Base-by-base conservation (phyloP, 2,329 filamentous ascomycete species). In the Scedosporium apiospermum region DNA sequence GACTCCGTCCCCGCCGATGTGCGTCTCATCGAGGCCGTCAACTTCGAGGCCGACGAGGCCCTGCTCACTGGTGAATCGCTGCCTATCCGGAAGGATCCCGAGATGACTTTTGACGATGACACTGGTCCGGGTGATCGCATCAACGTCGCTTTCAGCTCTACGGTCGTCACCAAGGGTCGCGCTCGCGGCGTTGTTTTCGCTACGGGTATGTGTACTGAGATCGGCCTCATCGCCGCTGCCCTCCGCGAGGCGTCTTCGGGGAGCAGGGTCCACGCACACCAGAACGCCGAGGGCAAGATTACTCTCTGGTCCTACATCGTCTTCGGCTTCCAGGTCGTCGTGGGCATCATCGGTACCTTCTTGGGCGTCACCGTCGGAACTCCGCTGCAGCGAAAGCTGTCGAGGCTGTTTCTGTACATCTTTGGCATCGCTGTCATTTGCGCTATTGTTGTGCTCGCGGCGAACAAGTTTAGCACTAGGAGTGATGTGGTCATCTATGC, bases 321-420 rank as follows among this genome's bases (percentile, higher is more conserved):
- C 65, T 77, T 76, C 44, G 77, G 72, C 41, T 73, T 72, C 10
- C 66, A 79, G 73, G 87, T 83, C 3, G 71, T 80, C 46, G 79
- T 77, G 16, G 84, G 88, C 70, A 82, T 81, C 6, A 72, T 87
- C 63, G 85, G 84, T 4, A 77, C 80, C 44, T 88, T 90, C 69
- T 77, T 90, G 7, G 87, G 88, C 60, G 80, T 89, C 64, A 87
- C 83, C 62, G 81, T 88, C 12, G 88, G 88, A 57, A 90, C 88
- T 9, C 88, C 88, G 2, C 77, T 90, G 21, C 86, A 89, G 71
- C 80, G 82, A 67, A 89, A 88, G 68, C 77, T 90, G n/a, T 88
- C 86, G 58, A 83, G 84, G 71, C 79, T 90, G 60, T 88, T 87
- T 23, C 77, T 89, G n/a, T 71, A 88, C 2, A 80, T 90, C 2